Base-by-base conservation (phyloP, 2,329 filamentous ascomycete genomes). In the Stagonosporopsis rhizophila region DNA sequence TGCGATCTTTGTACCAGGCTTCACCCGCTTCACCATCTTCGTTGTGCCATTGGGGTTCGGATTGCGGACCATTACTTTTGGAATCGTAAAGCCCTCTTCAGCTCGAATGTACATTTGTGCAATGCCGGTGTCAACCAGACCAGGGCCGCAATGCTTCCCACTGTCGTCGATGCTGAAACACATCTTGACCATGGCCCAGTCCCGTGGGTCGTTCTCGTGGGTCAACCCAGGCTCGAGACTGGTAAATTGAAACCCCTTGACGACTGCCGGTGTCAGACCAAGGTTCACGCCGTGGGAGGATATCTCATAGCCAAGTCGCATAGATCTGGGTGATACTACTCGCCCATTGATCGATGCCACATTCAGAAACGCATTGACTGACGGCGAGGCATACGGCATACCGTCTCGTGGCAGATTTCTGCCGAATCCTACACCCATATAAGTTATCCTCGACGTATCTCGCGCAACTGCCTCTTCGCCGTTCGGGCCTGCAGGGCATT, bases 371-470 rank as follows among this genome's bases (percentile, higher is more conserved):
- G 75, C 70, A 46, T 77, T 76, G 35, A 66, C 62, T 17, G 55
- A 58, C 4, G 73, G 71, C 19, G 65, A 53, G 32, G 64, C 72
- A 49, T 64, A 67, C 5, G 67, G 67, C 67, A 72, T 70, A 7
- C 66, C 68, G 22, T 72, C 68, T 15, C 56, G 66, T 7, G 61
- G 58, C 25, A 53, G 54, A 41, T 75, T 75, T 34, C 73, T 62
- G 6, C 71, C 72, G 28, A 75, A 75, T 1, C 73, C 73, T 38
- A 75, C 64, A 8, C 73, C 73, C 73, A 75, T 75, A 52, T 75
- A 75, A 17, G 64, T 74, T 28, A 75, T 75, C 14, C 59, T 52
- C 6, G 62, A 65, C 20, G 66, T 70, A 37, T 73, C 65, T 41
- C 70, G 52, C 15, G 60, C 60, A 23, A 52, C 34, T 2, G 72